Base-by-base conservation (phyloP, 305 asterid genomes). In the Petunia hybrid region DNA sequence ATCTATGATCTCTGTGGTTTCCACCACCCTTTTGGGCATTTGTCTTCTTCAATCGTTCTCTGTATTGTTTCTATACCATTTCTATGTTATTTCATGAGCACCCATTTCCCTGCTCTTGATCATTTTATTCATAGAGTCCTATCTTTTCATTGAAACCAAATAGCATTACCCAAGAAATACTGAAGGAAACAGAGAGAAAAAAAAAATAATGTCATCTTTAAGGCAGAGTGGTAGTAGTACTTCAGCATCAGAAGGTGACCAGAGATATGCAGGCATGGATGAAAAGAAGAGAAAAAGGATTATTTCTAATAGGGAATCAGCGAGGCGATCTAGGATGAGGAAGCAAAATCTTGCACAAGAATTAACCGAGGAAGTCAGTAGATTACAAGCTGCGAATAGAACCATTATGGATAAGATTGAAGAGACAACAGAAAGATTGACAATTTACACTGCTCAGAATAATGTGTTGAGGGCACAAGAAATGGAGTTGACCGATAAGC, bases 61-160 rank as follows among this genome's bases (percentile, higher is more conserved):
- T 36, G 97, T 94, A 2, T 91, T 92, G 8, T 94, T 94, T 84
- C 98, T 92, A n/a, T 88, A 91, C 89, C 91, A 95, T 93, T 90
- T 92, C 86, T 94, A 94, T 60, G 89, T 87, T 79, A 87, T 94
- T 81, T 92, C 95, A 80, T 91, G 91, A 92, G 66, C 74, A 53
- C 80, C 66, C 66, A 42, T 8, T 14, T 67, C 4, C 0, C 81
- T n/a, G n/a, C n/a, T n/a, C n/a, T n/a, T n/a, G n/a, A n/a, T n/a
- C n/a, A n/a, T n/a, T 45, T 81, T 48, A 48, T 48, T 7, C 55
- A 6, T 46, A n/a, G 53, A 62, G 6, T 55, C 16, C 48, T 9
- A 14, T 14, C 16, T 5, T 22, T 45, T 38, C 55, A 46, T 46
- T 57, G 35, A n/a, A 42, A 40, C 8, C 9, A n/a, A 59, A 57